Evolutionary conservation across 139 green algal genomes (phyloP), one percentile per base, ranked within the genome.

Genomic region (Chlorella sp.): DNA sequence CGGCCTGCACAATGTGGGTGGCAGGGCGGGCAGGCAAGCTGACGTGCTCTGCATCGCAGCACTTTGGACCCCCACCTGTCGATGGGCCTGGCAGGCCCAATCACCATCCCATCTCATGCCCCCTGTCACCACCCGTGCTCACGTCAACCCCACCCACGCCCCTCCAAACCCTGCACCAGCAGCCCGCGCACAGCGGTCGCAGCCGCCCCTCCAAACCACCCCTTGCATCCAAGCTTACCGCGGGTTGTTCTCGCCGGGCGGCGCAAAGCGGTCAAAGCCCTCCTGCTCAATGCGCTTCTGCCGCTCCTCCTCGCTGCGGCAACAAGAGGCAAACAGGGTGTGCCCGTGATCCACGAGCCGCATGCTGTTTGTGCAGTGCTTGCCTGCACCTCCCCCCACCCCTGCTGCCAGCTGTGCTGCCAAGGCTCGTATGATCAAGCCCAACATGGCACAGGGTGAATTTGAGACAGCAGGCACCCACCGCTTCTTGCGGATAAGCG

Each of bases 241-340:
- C 28, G 32, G 40, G 56, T 76, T 82, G 60, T 2, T 16, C 14
- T 76, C 73, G 30, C 54, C 20, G 13, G 60, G 41, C 30, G 82
- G 82, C 28, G 82, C 82, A 74, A 77, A 97, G 67, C 94, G 86
- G 82, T 97, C 94, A 89, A 90, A 97, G 65, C 94, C 94, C 80
- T 97, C 94, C 0, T 90, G 69, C 22, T 58, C 80, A 73, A 97
- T 95, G 56, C 94, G 90, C 82, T 94, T 89, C 54, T 90, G 80
- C 19, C 94, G 89, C 68, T 96, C 90, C 28, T 94, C 82, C 89
- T 97, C 94, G 11, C 93, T 94, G 90, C 88, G 72, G 44, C 30
- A 20, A 43, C 28, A n/a, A 14, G 30, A 13, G 44, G 44, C 44
- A 34, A 0, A 28, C 32, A 54, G 69, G 40, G 69, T 24, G 3